These are phyloP conservation scores for Streptanthus diversifolius DNA, from an alignment of 345 rosid species.

Conservation along the genomic window DNA sequence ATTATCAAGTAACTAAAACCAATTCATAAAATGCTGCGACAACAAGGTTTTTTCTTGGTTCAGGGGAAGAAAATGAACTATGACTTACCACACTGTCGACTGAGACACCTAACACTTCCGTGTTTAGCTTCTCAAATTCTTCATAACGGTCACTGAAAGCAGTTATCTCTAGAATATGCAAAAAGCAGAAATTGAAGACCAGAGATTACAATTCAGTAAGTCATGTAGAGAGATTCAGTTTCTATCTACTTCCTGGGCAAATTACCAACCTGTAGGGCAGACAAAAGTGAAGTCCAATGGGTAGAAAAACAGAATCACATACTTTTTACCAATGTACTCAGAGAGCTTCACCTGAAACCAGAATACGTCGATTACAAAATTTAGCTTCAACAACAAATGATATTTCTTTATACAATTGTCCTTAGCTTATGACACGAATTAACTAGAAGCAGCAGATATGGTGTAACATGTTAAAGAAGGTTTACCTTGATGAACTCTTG, in stretches of 20 bases:
- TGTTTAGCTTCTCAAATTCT: slow-evolving; percentile 80
- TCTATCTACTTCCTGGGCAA: slow-evolving; percentile 12
- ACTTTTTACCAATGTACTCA: slow-evolving; percentile 84
- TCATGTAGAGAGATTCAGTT: background rate
- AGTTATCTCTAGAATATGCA: slow-evolving; percentile 59
- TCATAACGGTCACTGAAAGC: slow-evolving; percentile 84
- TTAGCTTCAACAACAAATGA: background rate
- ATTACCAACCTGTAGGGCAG: slow-evolving; percentile 80
- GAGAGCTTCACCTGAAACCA: slow-evolving; percentile 77
- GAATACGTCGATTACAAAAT: background rate
- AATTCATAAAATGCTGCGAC: background rate
- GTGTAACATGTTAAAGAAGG: background rate
- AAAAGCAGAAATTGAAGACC: background rate
- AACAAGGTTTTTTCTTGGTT: background rate
- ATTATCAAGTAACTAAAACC: background rate
- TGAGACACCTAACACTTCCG: slow-evolving; percentile 78
- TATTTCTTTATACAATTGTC: background rate
- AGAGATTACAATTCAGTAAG: background rate
- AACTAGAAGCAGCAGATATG: background rate
- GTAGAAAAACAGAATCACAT: slow-evolving; percentile 90
- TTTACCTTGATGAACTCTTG: slow-evolving; percentile 83
- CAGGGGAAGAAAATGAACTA: background rate
- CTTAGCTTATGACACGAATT: background rate
- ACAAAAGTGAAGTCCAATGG: slow-evolving; percentile 97
- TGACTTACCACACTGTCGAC: slow-evolving; percentile 77